Percentiles rank a stretch among this genome's conserved stretches.
These are phyloP conservation scores for Penicillium maclennaniae DNA, from an alignment of 495 filamentous ascomycete species.

Conservation along the genomic window DNA sequence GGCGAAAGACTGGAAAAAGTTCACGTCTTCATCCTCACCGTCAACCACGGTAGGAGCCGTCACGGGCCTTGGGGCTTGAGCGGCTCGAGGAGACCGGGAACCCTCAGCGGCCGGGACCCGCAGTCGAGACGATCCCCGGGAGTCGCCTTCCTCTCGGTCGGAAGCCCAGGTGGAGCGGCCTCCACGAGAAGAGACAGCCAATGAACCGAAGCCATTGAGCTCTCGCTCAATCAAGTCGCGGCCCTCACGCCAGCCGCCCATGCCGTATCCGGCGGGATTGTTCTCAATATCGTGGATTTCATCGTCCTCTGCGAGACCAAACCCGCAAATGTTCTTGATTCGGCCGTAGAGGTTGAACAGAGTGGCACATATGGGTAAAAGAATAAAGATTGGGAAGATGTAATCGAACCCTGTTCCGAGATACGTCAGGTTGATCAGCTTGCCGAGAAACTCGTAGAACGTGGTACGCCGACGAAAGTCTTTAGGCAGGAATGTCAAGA, in stretches of 20 bases:
- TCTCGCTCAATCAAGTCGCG: slow-evolving; percentile 91
- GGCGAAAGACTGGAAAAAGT: slow-evolving; percentile 75
- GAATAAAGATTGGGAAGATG: slow-evolving; percentile 81
- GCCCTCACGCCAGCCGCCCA: slow-evolving; percentile 89
- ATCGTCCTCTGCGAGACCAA: slow-evolving; percentile 70
- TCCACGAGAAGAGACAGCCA: slow-evolving; percentile 41
- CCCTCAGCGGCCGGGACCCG: slow-evolving; percentile 30
- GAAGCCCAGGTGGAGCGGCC: slow-evolving; percentile 33
- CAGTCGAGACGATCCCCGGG: slow-evolving; percentile 28
- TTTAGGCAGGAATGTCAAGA: slow-evolving; percentile 77
- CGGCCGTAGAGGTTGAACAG: slow-evolving; percentile 83
- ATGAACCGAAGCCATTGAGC: slow-evolving; percentile 58
- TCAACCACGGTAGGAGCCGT: slow-evolving; percentile 34
- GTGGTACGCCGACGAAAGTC: slow-evolving; percentile 63
- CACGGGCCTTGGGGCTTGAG: slow-evolving; percentile 23
- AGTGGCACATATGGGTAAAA: slow-evolving; percentile 77
- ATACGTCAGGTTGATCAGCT: slow-evolving; percentile 77
- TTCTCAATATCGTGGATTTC: slow-evolving; percentile 65
- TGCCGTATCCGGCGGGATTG: slow-evolving; percentile 60
- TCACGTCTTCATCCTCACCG: slow-evolving; percentile 66
- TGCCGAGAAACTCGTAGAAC: slow-evolving; percentile 83
- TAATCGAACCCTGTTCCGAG: slow-evolving; percentile 81
- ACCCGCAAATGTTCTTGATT: slow-evolving; percentile 72
- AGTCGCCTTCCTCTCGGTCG: slow-evolving; percentile 21
- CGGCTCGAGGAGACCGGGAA: slow-evolving; percentile 26